Conservation (phyloP, 2,329 filamentous ascomycete genomes). For the Ilyonectria destructans region DNA sequence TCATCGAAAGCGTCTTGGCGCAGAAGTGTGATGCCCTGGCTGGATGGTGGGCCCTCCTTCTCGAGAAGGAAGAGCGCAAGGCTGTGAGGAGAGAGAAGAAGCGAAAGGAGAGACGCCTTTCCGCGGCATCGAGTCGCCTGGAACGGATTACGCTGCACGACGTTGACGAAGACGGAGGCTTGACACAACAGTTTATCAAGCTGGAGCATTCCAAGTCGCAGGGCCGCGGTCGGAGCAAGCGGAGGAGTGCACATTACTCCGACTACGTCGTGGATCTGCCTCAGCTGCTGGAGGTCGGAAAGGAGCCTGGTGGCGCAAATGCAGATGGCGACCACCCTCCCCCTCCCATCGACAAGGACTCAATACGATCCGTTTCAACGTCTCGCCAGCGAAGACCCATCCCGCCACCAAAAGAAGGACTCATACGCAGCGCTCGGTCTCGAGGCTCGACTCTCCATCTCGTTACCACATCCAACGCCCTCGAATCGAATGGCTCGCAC, state of each 20-base stretch:
- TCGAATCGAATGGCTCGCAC: slow-evolving; percentile 55
- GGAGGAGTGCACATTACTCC: slow-evolving; percentile 78
- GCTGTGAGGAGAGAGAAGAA: slow-evolving; percentile 85
- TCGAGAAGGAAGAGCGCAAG: slow-evolving; percentile 96
- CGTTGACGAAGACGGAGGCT: slow-evolving; percentile 82
- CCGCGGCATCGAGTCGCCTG: slow-evolving; percentile 89
- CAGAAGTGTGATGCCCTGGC: slow-evolving; percentile 92
- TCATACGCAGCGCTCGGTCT: slow-evolving; percentile 78
- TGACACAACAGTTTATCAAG: slow-evolving; percentile 62
- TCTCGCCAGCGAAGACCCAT: slow-evolving; percentile 82
- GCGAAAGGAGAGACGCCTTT: slow-evolving; percentile 87
- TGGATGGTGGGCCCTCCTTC: slow-evolving; percentile 95
- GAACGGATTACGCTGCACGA: slow-evolving; percentile 84
- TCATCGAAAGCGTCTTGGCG: slow-evolving; percentile 93
- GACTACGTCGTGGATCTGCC: slow-evolving; percentile 83
- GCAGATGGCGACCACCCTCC: slow-evolving; percentile 70
- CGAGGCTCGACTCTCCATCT: slow-evolving; percentile 90
- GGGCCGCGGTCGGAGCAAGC: slow-evolving; percentile 83
- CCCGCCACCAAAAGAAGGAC: slow-evolving; percentile 88
- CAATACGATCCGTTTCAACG: slow-evolving; percentile 82
- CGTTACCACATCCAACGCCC: slow-evolving; percentile 76
- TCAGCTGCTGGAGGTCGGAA: slow-evolving; percentile 77
- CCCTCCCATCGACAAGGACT: slow-evolving; percentile 85
- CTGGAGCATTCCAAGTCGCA: slow-evolving; percentile 68
- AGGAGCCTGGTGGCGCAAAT: slow-evolving; percentile 61